Conservation (phyloP, 441 rosid species). For the Daphne laureola region DNA sequence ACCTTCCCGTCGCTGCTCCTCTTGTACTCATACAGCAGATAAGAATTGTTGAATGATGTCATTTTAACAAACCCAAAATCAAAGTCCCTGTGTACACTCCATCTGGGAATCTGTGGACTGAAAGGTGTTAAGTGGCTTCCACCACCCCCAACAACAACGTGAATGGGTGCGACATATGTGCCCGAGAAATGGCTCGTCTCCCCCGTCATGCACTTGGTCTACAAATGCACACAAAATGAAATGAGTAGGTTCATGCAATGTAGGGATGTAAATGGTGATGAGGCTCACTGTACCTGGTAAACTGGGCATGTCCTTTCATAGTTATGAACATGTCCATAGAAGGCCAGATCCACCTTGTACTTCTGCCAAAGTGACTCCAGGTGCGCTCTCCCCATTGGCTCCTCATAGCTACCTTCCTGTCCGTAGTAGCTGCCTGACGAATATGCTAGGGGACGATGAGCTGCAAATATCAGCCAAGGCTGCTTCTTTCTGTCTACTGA, state of each 20-base stretch:
- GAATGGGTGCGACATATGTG: slow-evolving; percentile 64
- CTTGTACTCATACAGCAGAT: slow-evolving; percentile 78
- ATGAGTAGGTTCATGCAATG: not conserved
- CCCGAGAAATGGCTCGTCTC: slow-evolving; percentile 61
- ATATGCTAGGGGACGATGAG: slow-evolving; percentile 88
- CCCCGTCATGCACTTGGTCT: slow-evolving; percentile 60
- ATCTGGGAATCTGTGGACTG: slow-evolving; percentile 37
- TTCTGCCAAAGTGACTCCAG: slow-evolving; percentile 93
- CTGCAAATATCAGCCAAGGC: slow-evolving; percentile 88
- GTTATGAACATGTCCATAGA: slow-evolving; percentile 91
- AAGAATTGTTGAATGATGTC: slow-evolving; percentile 71
- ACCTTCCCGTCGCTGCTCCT: slow-evolving; percentile 68
- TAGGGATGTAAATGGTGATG: not conserved
- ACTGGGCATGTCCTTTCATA: slow-evolving; percentile 86
- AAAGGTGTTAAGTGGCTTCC: slow-evolving; percentile 62
- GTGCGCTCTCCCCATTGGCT: slow-evolving; percentile 95
- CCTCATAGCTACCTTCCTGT: slow-evolving; percentile 61
- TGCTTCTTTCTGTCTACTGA: slow-evolving; percentile 72
- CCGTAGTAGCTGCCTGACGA: slow-evolving; percentile 59
- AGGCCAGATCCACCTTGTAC: slow-evolving; percentile 89
- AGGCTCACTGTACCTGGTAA: slow-evolving; percentile 50
- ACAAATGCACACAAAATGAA: slow-evolving; percentile 10
- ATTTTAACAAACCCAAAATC: slow-evolving; percentile 80
- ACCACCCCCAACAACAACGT: slow-evolving; percentile 80
- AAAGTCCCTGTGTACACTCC: slow-evolving; percentile 73